Evolutionary conservation across 805 yeast species (phyloP), one percentile per base, ranked within the genome.

Genomic region (Monosporozyma unispora): DNA sequence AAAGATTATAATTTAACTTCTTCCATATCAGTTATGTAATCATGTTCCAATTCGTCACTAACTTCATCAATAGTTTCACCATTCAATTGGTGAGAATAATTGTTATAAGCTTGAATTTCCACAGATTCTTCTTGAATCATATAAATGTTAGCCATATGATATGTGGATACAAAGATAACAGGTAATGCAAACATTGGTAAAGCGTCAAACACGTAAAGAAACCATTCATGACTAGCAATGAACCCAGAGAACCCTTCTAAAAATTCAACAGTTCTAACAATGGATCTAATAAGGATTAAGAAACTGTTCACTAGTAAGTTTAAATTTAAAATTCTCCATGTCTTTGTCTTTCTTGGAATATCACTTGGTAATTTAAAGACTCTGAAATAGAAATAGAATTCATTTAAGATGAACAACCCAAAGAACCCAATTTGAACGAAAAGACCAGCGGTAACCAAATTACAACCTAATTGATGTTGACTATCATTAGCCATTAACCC

Each of bases 241-340:
- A 22, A 54, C 0, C 71, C 70, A 25, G 53, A 51, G 27, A 38
- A 50, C 4, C 70, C 70, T 49, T 67, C 57, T n/a, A 55, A 44
- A 50, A 55, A 67, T 47, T 67, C 71, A 12, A 64, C 52, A 4
- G 58, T 54, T 52, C 70, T 60, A 29, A 59, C 60, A n/a, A 68
- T 56, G 8, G 67, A 65, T 52, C 71, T 61, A n/a, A 64, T 48
- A 33, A 67, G 46, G 39, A 67, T 60, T 18, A 62, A 46, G 16
- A 55, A 25, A 37, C 60, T 55, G 9, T 52, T 39, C 1, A 48
- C 23, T 2, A 57, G 37, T 14, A 60, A 39, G 12, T 41, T 39
- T 14, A 49, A 11, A 41, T 57, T 58, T 10, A 59, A 45, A 12
- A 31, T 22, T 40, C 45, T 51, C 61, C 60, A 57, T 10, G 50